These are phyloP conservation scores for Globisporangium uncinulatum DNA, from an alignment of 352 stramenopile species.

Conservation along the genomic window DNA sequence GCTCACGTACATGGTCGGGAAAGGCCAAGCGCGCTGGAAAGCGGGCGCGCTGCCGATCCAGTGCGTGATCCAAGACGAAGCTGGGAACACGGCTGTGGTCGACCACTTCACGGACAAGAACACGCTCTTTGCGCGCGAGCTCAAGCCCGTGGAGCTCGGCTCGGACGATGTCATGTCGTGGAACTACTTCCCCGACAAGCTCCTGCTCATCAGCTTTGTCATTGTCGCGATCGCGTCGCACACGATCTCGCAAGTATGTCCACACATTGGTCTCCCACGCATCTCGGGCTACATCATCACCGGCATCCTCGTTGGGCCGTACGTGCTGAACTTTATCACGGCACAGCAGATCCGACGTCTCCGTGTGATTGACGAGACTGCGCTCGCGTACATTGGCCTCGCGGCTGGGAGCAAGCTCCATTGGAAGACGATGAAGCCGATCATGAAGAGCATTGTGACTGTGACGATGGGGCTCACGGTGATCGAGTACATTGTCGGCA, in stretches of 20 bases:
- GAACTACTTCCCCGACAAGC: conserved; percentile 46
- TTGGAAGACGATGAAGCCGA: conserved; percentile 55
- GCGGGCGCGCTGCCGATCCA: conserved; percentile 43
- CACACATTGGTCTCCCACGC: conserved; percentile 45
- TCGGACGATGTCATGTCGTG: conserved; percentile 38
- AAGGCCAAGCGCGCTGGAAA: conserved; percentile 48
- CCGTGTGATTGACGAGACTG: conserved; percentile 58
- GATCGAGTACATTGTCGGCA: conserved; percentile 59
- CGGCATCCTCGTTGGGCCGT: conserved; percentile 58
- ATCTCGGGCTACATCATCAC: conserved; percentile 69
- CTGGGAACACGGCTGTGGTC: conserved; percentile 45
- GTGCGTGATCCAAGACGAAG: conserved; percentile 43
- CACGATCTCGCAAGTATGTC: conserved; percentile 53
- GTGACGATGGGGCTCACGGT: conserved; percentile 49
- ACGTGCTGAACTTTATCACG: conserved; percentile 50
- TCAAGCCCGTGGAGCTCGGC: conserved; percentile 57
- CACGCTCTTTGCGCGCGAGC: conserved; percentile 51
- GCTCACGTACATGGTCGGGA: conserved; percentile 56
- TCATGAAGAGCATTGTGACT: conserved; percentile 45
- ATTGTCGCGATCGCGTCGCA: conserved; percentile 60
- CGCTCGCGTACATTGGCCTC: conserved; percentile 61
- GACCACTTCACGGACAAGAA: conserved; percentile 60
- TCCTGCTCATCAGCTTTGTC: conserved; percentile 46
- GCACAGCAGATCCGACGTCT: conserved; percentile 38
- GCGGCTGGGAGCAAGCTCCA: conserved; percentile 59